A percentile compares a stretch with the other conserved stretches of the same genome.
phyloP scores from a whole-genome alignment of 306 rosid species.

The Gillenia trifoliata region DNA sequence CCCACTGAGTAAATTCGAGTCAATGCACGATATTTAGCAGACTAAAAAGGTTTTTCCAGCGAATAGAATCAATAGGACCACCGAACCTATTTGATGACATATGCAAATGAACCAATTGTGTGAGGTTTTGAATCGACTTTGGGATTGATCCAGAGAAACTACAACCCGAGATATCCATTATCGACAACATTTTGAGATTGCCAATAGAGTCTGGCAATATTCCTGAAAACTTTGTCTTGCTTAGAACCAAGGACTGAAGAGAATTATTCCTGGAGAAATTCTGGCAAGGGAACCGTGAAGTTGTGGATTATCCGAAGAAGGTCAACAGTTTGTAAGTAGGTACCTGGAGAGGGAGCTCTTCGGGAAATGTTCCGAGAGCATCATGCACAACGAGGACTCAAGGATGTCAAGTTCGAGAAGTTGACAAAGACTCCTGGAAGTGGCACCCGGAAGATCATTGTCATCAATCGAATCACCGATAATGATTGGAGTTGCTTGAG shows the following conservation, averaged over 20 bases:
- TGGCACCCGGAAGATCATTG: slow-evolving; percentile 4
- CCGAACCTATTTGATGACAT: too few relatives aligned
- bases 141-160: too few relatives aligned
- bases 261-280: slow-evolving; percentile 4
- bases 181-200: slow-evolving; percentile 10
- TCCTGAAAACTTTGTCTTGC: background rate
- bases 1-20: slow-evolving; percentile 10
- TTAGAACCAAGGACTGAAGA: slow-evolving; percentile 6
- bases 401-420: slow-evolving; percentile 24
- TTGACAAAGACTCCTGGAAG: slow-evolving; percentile 21
- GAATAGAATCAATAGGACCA: background rate
- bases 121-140: too few relatives aligned
- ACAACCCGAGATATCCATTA: too few relatives aligned
- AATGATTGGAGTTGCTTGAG: slow-evolving; percentile 24
- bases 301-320: background rate
- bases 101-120: too few relatives aligned
- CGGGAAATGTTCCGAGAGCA: slow-evolving; percentile 12
- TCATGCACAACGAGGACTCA: slow-evolving; percentile 7
- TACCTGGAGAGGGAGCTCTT: slow-evolving; percentile 20
- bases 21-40: background rate
- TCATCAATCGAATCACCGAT: slow-evolving; percentile 17
- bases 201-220: slow-evolving; percentile 27
- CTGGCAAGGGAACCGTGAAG: slow-evolving; percentile 29
- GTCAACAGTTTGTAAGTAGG: slow-evolving; percentile 7
- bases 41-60: slow-evolving; percentile 12